Evolutionary conservation across 2,329 filamentous ascomycete genomes (phyloP).

Genomic region (Colletotrichum theobromicola): DNA sequence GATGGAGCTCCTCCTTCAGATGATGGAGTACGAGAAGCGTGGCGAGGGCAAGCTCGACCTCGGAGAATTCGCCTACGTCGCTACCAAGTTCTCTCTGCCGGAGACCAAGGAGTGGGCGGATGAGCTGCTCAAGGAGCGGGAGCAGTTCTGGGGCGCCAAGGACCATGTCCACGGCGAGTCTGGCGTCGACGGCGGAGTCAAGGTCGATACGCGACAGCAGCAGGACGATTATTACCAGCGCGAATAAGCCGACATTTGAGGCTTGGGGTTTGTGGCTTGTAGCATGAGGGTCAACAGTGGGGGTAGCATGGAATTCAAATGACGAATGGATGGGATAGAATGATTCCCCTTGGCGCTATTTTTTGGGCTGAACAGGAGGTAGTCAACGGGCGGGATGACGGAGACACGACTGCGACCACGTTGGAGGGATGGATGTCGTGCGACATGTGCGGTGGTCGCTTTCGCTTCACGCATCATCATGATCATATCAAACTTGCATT

Average conservation of each 20-base stretch:
- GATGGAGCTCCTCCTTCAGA: conserved; percentile 92
- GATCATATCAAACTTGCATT: background rate
- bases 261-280: background rate
- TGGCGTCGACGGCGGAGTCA: conserved; percentile 42
- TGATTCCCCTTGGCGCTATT: background rate
- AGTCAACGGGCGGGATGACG: background rate
- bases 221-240: conserved; percentile 56
- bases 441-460: background rate
- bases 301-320: background rate
- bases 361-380: background rate
- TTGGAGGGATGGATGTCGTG: background rate
- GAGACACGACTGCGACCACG: background rate
- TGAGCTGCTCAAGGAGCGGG: conserved; percentile 77
- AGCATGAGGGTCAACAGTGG: background rate
- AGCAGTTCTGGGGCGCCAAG: conserved; percentile 70
- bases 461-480: background rate
- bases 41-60: conserved; percentile 73
- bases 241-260: background rate
- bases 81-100: conserved; percentile 71
- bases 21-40: conserved; percentile 91
- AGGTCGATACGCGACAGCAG: conserved; percentile 38
- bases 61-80: conserved; percentile 85
- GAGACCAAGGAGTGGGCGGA: conserved; percentile 84
- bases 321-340: background rate
- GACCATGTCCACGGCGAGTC: conserved; percentile 51